A percentile compares a stretch with the other conserved stretches of the same genome.
Evolutionary conservation across 2,329 filamentous ascomycete species (phyloP).

Genomic region (Fusarium palustre): DNA sequence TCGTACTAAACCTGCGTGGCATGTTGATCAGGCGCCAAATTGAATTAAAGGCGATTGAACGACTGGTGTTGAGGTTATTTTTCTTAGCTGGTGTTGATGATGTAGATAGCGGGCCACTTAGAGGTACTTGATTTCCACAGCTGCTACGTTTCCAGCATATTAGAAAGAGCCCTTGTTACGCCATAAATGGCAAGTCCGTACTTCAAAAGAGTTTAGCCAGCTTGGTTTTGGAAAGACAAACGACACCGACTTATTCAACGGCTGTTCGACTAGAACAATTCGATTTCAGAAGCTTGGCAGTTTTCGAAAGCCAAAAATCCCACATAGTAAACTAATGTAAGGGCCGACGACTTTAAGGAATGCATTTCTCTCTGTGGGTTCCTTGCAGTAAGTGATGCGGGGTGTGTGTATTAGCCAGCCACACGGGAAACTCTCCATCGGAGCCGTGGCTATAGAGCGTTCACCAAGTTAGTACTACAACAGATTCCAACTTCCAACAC

Average conservation of each 20-base stretch:
- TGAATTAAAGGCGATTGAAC: background rate
- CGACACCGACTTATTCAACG: constrained; percentile 19
- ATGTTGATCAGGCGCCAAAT: constrained; percentile 4
- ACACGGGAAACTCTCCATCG: background rate
- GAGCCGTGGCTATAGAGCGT: constrained; percentile 26
- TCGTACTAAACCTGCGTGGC: background rate
- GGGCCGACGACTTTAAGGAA: constrained; percentile 20
- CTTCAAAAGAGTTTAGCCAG: constrained; percentile 6
- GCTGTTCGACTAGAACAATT: background rate
- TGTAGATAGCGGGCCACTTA: background rate
- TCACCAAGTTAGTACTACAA: no score
- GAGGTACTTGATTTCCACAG: background rate
- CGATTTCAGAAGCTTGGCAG: constrained; percentile 28
- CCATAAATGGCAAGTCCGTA: background rate
- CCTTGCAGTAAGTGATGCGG: constrained; percentile 28
- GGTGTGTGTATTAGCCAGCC: constrained; percentile 8
- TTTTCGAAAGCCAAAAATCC: constrained; percentile 4
- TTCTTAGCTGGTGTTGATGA: background rate
- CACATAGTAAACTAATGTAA: constrained; percentile 21
- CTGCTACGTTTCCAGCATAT: background rate
- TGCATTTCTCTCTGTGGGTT: constrained; percentile 3
- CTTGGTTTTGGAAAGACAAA: constrained; percentile 9
- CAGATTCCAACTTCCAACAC: background rate
- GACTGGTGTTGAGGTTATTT: background rate
- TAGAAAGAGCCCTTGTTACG: background rate